Base-by-base conservation (phyloP, 208 protist species). In the Endotrypanum monterogeii region DNA sequence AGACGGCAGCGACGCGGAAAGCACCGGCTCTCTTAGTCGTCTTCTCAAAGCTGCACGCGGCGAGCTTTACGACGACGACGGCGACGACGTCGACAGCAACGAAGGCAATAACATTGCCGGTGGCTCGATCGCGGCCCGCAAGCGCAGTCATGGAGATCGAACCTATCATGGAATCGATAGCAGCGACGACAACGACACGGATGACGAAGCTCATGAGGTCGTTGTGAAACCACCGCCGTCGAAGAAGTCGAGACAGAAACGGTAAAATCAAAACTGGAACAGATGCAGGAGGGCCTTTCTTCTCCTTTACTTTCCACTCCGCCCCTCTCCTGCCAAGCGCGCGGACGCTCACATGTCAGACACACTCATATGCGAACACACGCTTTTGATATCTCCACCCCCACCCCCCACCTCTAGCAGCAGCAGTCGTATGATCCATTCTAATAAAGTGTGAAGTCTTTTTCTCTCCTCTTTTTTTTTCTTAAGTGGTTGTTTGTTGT, bases 1-100 rank as follows among this genome's bases (percentile, higher is more conserved):
- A 35, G 25, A 32, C 62, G 80, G 83, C 41, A 77, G 67, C 18
- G 69, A 71, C 41, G 73, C 48, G 12, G 63, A 70, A 28, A 80
- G 72, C 63, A 80, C 77, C 57, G 67, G 74, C 55, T 87, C 80
- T 0, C 46, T 85, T 16, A 79, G 74, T 46, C 74, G 74, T 41
- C 70, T 79, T 46, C 44, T 74, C 58, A 73, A 67, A 25, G 71
- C 50, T 2, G 73, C 74, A 0, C 71, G 54, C 7, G 72, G 66
- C 52, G 78, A 84, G 44, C 75, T 79, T 23, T 82, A 84, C 68
- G 72, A 78, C 41, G 76, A 84, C 46, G 74, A 86, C 54, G 71
- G 60, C 37, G 44, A 74, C 48, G 79, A 89, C 18, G 80, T 82
- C 30, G 78, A 76, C 5, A 57, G 61, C 37, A 63, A 63, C 3